phyloP scores from a whole-genome alignment of 192 early-diverging fungal genomes.

The Coemansia sp. region DNA sequence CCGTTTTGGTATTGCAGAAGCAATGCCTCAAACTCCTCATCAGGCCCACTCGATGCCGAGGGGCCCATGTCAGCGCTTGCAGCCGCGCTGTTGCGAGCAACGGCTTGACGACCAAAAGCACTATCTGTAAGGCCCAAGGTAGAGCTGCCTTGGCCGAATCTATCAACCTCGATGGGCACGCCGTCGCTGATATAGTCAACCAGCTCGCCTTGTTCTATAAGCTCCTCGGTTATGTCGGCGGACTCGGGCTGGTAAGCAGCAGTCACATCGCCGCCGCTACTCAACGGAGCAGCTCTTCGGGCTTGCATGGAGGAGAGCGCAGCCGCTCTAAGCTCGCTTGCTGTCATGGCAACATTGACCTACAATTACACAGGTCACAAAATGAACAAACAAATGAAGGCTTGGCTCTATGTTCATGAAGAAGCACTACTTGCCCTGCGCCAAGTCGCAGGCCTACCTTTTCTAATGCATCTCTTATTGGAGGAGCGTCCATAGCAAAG shows the following conservation, averaged over 20 bases:
- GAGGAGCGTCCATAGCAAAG: neutral
- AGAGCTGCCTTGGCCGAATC: neutral
- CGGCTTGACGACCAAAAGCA: neutral
- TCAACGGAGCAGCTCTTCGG: neutral
- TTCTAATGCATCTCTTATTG: slow-evolving; percentile 4
- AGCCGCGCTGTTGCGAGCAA: neutral
- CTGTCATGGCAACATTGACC: neutral
- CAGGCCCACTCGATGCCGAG: neutral
- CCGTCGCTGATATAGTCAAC: neutral
- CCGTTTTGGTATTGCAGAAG: slow-evolving; percentile 17
- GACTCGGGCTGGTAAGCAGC: neutral
- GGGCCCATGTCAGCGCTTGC: neutral
- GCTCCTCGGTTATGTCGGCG: neutral
- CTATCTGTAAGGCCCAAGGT: neutral
- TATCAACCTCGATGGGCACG: neutral
- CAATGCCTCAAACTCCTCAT: slow-evolving; percentile 21
- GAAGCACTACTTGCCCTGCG: neutral
- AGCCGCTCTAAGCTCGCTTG: slow-evolving; percentile 20
- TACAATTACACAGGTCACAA: neutral
- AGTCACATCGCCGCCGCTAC: neutral
- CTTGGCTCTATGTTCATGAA: neutral
- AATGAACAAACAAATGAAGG: neutral
- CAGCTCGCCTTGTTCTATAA: neutral
- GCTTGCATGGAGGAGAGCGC: slow-evolving; percentile 17
- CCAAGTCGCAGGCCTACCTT: neutral